Base-by-base conservation (phyloP, 805 yeast genomes). In the Starmerella kuoi region DNA sequence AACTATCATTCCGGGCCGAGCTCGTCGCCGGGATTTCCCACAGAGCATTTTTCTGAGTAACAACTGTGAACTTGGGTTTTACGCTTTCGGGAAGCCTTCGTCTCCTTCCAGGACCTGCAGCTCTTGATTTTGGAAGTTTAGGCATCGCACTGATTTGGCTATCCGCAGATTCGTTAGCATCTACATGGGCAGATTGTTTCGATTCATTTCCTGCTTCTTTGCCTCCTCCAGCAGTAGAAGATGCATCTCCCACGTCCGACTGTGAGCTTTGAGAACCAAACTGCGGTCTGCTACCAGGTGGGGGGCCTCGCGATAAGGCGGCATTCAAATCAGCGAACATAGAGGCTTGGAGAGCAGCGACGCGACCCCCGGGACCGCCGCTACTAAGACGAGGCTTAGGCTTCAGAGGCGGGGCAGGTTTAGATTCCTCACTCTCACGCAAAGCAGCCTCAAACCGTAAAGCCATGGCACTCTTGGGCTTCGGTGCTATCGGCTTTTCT, bases 71-170 rank as follows among this genome's bases (percentile, higher is more conserved):
- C 17, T 39, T 41, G 8, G 53, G 45, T 44, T 56, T 54, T 15
- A 60, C 61, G 17, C 40, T 42, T 3, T 55, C 51, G 9, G 64
- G 64, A 7, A 59, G 53, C 8, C 62, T 50, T 11, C 50, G 33
- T 15, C 40, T 27, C 6, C 63, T 50, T 11, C 42, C 41, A 5
- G 63, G 61, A 2, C 61, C 63, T 19, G 48, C 50, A 5, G 55
- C 56, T 4, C 61, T 41, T 1, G 55, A 49, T 8, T 56, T 44
- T 5, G 51, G 44, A 12, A 31, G 31, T 18, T 49, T 27, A 3
- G 51, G 52, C 53, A 39, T 50, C 1, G 54, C 52, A 15, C 28
- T 43, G 4, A 48, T 21, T 33, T 48, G 50, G 9, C 42, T 42
- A 15, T 50, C 51, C 2, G 51, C 54, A 11, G 45, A 35, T 21